These are phyloP conservation scores for Pyrrhoderma lamaoense DNA, from an alignment of 1,284 basidiomycete genomes.

Conservation along the genomic window DNA sequence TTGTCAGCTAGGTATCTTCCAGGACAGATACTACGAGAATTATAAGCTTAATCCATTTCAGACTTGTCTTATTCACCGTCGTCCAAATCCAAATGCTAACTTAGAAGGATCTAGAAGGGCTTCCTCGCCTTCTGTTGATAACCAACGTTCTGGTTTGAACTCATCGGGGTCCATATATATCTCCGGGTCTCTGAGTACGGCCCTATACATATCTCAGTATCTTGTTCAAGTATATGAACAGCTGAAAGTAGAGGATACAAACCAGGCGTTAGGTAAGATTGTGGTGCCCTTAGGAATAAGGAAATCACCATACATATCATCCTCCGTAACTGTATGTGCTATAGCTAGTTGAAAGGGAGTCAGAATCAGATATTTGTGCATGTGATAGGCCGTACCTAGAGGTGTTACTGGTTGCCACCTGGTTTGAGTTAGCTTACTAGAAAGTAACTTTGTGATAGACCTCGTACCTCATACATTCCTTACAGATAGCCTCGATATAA, in stretches of 20 bases:
- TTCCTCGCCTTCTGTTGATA: constrained; percentile 6
- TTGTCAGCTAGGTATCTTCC: constrained; percentile 12
- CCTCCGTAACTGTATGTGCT: constrained; percentile 15
- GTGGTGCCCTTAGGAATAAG: constrained; percentile 8
- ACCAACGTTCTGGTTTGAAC: constrained; percentile 16
- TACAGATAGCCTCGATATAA: constrained; percentile 20
- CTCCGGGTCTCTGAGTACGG: constrained; percentile 5
- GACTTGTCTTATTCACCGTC: neutral
- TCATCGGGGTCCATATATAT: constrained; percentile 12
- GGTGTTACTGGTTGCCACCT: constrained; percentile 6
- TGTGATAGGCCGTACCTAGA: constrained; percentile 4
- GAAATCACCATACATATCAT: constrained; percentile 10
- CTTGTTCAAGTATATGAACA: neutral
- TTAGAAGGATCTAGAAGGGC: constrained; percentile 2
- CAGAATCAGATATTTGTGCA: neutral
- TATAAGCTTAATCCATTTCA: neutral
- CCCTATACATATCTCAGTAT: neutral
- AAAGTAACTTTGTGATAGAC: neutral
- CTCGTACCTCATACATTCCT: constrained; percentile 15
- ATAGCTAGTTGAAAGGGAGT: constrained; percentile 1
- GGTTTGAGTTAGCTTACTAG: neutral
- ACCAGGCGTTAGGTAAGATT: constrained; percentile 5
- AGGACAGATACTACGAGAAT: constrained; percentile 14
- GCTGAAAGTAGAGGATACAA: neutral
- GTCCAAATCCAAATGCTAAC: constrained; percentile 15